Base-by-base conservation (phyloP, 257 asterid genomes). In the Solanum chiquidenum region DNA sequence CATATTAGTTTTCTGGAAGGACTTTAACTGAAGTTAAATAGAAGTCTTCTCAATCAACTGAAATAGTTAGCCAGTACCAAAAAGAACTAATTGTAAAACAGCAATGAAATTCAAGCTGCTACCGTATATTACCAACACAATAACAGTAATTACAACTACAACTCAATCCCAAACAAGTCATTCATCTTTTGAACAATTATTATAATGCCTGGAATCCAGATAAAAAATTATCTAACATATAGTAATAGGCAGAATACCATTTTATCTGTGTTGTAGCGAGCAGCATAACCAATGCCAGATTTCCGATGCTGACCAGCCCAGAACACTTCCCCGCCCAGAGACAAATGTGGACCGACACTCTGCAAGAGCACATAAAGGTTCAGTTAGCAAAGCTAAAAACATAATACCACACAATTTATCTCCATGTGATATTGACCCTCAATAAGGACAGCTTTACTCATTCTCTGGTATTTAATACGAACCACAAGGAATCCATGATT, bases 261-360 rank as follows among this genome's bases (percentile, higher is more conserved):
- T 91, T 95, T 95, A 88, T 95, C 98, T 52, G 96, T 95, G 94
- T 91, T 97, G 93, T 94, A 97, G 87, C 99, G 98, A 29, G 95
- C 98, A 86, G 96, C 97, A 87, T 92, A 97, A 86, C 99, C 99
- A 89, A 95, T 88, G 89, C 98, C 98, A 85, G 98, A 95, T 90
- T 94, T 97, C 80, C 98, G 91, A 90, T 94, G 98, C 88, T 95
- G 98, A 90, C 99, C 98, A 89, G 98, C 97, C 99, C 99, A 97
- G 91, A 95, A 95, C 64, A 94, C 94, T 90, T 95, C 99, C 76
- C 99, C 98, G 46, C 98, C 99, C 92, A 95, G 91, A 31, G 98
- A 97, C 85, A 97, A 89, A 90, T 88, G 89, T 68, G 94, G 93
- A 84, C 95, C 92, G 80, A 97, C 93, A 86, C 98, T 97, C 99